Base-by-base conservation (phyloP, 352 stramenopile species). In the Phytopythium boreale region DNA sequence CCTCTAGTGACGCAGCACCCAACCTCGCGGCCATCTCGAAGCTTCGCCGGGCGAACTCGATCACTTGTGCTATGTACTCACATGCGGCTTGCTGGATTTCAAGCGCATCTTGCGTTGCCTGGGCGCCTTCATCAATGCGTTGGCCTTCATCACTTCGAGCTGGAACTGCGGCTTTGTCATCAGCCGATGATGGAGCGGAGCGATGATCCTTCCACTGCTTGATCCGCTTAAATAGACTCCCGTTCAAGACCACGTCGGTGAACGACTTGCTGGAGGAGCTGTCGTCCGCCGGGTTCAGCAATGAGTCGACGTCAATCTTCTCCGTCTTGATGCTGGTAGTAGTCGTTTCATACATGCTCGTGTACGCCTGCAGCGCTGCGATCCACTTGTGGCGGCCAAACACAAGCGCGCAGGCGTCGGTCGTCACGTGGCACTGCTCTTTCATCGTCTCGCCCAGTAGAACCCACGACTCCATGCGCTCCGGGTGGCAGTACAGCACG, bases 391-490 rank as follows among this genome's bases (percentile, higher is more conserved):
- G 71, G 20, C 75, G 68, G 17, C 77, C 79, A 17, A 92, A 63
- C 0, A 89, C 27, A 9, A 82, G 71, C 0, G 76, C 74, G 61
- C 83, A 87, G 4, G 81, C 82, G 50, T 93, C 84, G 2, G 79
- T 90, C 4, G 74, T 66, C 36, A 79, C 71, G 41, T 91, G 80
- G 60, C 89, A 90, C 11, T 90, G 60, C 59, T 89, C 80, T 44
- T 91, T 90, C 65, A 87, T 83, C 11, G 80, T 84, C 43, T 85
- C 78, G 24, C 80, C 82, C 7, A 93, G 67, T 5, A 79, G 75
- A 60, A 88, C 57, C 84, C 84, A 93, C 2, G 84, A 90, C 62
- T 85, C 75, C 46, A 89, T 72, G 2, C 84, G 77, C 19, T 81
- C 68, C 20, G 82, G 80, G 34, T 81, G 79, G 49, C 81, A 90